Conservation (phyloP, 257 asterid species). For the Solanum boliviense region DNA sequence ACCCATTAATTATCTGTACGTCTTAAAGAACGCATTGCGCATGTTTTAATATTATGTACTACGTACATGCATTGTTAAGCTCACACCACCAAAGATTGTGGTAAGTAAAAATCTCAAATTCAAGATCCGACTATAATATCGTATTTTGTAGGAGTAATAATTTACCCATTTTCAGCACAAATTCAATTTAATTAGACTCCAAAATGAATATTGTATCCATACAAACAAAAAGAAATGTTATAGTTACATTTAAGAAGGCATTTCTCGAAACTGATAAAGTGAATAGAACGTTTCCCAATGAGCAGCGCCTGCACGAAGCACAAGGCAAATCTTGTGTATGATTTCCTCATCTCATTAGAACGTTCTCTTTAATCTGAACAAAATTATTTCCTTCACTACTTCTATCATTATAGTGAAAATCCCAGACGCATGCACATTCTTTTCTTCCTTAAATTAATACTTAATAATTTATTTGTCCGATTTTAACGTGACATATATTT, state of each 20-base stretch:
- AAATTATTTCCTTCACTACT: background rate
- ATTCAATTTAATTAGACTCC: background rate
- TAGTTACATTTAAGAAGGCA: background rate
- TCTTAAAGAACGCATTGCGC: background rate
- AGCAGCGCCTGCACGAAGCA: background rate
- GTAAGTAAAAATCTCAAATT: too few relatives aligned
- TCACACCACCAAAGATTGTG: background rate
- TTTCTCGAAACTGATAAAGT: background rate
- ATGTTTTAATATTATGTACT: background rate
- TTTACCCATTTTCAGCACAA: background rate
- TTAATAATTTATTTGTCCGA: too few relatives aligned
- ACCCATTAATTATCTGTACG: background rate
- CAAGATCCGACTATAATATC: too few relatives aligned
- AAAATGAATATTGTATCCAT: accelerated
- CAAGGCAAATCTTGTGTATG: conserved; percentile 1
- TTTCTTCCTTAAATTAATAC: conserved; percentile 9
- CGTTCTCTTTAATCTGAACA: background rate
- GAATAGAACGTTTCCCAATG: background rate
- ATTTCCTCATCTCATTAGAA: background rate
- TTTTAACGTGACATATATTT: too few relatives aligned
- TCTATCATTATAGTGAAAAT: background rate
- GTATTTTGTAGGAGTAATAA: too few relatives aligned
- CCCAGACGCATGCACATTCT: conserved; percentile 22
- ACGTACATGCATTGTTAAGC: background rate
- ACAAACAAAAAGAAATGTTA: background rate